phyloP scores from a whole-genome alignment of 805 yeast genomes.

The Lipomyces sp. region DNA sequence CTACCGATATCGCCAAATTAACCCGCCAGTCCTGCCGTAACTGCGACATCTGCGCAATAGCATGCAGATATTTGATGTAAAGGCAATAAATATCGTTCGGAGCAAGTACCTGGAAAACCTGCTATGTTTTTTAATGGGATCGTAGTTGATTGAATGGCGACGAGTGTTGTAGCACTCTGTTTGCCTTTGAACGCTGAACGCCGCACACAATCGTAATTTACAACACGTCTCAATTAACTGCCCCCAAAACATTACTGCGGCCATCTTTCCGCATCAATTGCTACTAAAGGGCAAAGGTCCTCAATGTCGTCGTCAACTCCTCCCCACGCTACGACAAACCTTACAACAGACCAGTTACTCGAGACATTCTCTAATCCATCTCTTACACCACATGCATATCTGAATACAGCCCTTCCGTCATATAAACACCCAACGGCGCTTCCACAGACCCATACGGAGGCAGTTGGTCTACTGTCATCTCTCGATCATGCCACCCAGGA shows the following conservation, averaged over 20 bases:
- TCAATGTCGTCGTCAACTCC: background rate
- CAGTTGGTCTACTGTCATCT: constrained; percentile 31
- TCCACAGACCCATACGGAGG: constrained; percentile 29
- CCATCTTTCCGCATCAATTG: background rate
- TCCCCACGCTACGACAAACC: background rate
- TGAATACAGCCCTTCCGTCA: constrained; percentile 30
- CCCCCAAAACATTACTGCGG: too few species aligned
- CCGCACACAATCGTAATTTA: too few species aligned
- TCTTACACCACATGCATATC: constrained; percentile 29
- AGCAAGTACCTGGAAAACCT: background rate
- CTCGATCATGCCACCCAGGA: constrained; percentile 35
- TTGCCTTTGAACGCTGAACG: too few species aligned
- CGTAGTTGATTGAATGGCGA: too few species aligned
- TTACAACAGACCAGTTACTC: constrained; percentile 18
- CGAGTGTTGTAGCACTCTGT: too few species aligned
- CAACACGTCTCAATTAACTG: too few species aligned
- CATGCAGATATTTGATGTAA: background rate
- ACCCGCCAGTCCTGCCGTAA: background rate
- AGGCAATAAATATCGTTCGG: background rate
- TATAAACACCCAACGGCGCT: constrained; percentile 20
- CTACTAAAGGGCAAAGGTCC: background rate
- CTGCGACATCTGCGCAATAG: background rate
- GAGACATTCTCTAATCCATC: constrained; percentile 32
- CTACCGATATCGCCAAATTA: background rate
- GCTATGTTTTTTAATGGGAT: background rate